Base-by-base conservation (phyloP, 768 basidiomycete species). In the Phanerochaete sordida region DNA sequence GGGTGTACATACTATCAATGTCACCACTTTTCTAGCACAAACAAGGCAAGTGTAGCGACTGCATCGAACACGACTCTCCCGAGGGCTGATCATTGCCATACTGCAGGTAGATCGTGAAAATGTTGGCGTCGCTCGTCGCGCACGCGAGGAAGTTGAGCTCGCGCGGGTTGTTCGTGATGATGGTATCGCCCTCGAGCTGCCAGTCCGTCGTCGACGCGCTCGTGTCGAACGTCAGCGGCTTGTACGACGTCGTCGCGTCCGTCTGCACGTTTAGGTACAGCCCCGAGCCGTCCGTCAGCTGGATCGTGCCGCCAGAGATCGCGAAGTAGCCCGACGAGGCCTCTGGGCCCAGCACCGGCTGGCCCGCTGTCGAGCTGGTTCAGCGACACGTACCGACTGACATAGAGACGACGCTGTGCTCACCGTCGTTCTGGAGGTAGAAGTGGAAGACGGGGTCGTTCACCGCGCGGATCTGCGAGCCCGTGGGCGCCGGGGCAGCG, bases 161-260 rank as follows among this genome's bases (percentile, higher is more conserved):
- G 35, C 81, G 71, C 23, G 81, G 82, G 58, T 66, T 70, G 5
- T 78, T 81, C 26, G 78, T 83, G 66, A 85, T 81, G 66, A 84
- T 84, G 15, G 84, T 83, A 63, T 85, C 84, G 12, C 83, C 83
- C 68, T 83, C 82, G 37, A 85, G 74, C 35, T 76, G 80, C 83
- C 83, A 84, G 64, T 82, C 74, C 7, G 79, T 80, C 21, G 82
- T 84, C 3, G 72, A 75, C 13, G 83, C 79, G 0, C 79, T 76
- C 1, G 73, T 62, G 52, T 74, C 77, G 51, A 84, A 74, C 1
- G 75, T 76, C 48, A 85, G 69, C 13, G 80, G 66, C 65, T 80
- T 77, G 70, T 82, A 84, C 9, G 80, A 80, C 7, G 79, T 72
- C 31, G 80, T 71, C 11, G 71, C 78, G 54, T 65, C 72, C 49